A percentile compares a stretch with the other conserved stretches of the same genome.
Conservation (phyloP, 2,329 filamentous ascomycete genomes). For the Ophiobolus disseminans region DNA sequence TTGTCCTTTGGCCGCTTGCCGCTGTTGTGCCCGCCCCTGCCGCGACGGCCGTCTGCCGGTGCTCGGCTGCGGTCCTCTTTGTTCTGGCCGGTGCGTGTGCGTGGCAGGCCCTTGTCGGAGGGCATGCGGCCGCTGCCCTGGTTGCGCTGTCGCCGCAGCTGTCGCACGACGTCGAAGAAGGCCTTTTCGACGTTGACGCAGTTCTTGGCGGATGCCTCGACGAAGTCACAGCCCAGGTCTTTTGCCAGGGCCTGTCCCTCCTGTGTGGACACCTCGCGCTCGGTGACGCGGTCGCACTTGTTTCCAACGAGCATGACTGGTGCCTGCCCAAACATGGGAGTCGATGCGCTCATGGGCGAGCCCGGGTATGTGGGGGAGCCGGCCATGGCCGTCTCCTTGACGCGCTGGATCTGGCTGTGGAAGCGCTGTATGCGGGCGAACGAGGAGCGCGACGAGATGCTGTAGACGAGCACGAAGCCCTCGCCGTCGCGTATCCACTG, state of each 20-base stretch:
- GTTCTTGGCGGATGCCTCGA: constrained; percentile 96
- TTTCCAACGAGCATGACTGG: constrained; percentile 99
- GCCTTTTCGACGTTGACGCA: constrained; percentile 98
- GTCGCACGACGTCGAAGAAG: constrained; percentile 95
- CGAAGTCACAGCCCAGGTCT: constrained; percentile 93
- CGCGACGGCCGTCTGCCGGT: constrained; percentile 19
- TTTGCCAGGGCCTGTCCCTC: constrained; percentile 91
- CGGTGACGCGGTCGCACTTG: constrained; percentile 95
- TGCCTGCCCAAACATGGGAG: constrained; percentile 66
- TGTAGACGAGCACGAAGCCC: constrained; percentile 97
- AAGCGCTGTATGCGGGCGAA: constrained; percentile 95
- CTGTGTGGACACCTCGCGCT: constrained; percentile 94
- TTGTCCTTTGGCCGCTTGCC: constrained; percentile 33
- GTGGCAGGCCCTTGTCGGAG: constrained; percentile 22
- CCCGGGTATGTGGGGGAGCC: constrained; percentile 79
- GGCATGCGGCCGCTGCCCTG: constrained; percentile 31
- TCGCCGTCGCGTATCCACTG: constrained; percentile 99
- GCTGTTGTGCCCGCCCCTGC: constrained; percentile 19
- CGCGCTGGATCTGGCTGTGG: constrained; percentile 94
- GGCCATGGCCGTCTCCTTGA: constrained; percentile 83
- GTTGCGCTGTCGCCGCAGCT: constrained; percentile 83
- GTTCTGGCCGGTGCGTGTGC: constrained; percentile 19
- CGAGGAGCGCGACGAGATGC: constrained; percentile 94
- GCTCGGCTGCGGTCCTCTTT: constrained; percentile 28
- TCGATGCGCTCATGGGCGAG: constrained; percentile 68